Base-by-base conservation (phyloP, 768 basidiomycete genomes). In the Amanita jacksonii region DNA sequence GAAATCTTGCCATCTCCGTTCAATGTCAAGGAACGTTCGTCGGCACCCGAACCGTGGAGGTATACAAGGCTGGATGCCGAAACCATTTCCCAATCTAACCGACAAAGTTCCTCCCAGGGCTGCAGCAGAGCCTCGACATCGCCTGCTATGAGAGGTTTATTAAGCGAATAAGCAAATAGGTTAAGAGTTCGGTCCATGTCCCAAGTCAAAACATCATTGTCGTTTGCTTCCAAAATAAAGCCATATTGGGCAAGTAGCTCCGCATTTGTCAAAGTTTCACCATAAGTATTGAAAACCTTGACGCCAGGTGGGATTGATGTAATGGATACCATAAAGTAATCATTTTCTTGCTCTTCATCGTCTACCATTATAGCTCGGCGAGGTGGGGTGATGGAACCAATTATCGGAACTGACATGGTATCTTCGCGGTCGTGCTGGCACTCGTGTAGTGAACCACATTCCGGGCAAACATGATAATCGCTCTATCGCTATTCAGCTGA, bases 271-370 rank as follows among this genome's bases (percentile, higher is more conserved):
- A 87, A 63, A 3, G 64, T 61, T 52, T 74, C 73, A n/a, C 80
- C 79, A 54, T 89, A 90, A 0, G 82, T 82, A 58, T 90, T 90
- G 67, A 77, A 88, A 16, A 86, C 65, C 46, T 89, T 77, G 8
- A 65, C 63, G 31, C 62, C 60, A 0, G 74, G 64, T 6, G 62
- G 59, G 32, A 87, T 68, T n/a, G 61, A 50, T 10, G 60, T 56
- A 48, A 78, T 74, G 1, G 76, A 65, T 3, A 85, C 77, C 77
- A 90, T 86, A 44, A 88, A 85, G 51, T 73, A 77, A 53, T 56
- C 68, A 36, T 64, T 54, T 47, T 70, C 69, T 18, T 58, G 51
- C 8, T 54, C 52, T 7, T 52, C 48, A 16, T 43, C 41, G 9
- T 32, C 42, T 25, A 22, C 40, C 35, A 38, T 28, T 19, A 23